Evolutionary conservation across 768 basidiomycete genomes (phyloP).

Genomic region (Paxillus involutus): DNA sequence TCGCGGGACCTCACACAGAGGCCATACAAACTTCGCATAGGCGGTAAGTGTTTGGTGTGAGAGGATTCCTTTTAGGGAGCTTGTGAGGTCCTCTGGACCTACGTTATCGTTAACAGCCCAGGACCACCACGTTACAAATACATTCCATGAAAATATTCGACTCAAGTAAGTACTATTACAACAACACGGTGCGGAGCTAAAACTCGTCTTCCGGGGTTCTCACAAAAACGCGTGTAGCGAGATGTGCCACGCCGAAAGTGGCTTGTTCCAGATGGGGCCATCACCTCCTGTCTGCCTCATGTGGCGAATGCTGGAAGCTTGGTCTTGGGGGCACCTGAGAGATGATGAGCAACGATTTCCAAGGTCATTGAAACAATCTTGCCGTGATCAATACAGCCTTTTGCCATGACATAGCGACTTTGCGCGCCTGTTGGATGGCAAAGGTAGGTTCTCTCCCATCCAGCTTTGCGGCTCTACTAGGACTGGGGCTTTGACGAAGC

Average conservation of each 20-base stretch:
- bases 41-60: not conserved
- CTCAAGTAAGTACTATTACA: no score
- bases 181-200: no score
- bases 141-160: not conserved
- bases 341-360: constrained; percentile 7
- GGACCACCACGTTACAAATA: not conserved
- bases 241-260: constrained; percentile 10
- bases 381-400: constrained; percentile 25
- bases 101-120: no score
- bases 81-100: no score
- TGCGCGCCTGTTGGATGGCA: constrained; percentile 25
- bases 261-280: constrained; percentile 8
- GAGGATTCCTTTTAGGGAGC: not conserved
- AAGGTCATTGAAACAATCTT: not conserved
- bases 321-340: constrained; percentile 26
- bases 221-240: constrained; percentile 4
- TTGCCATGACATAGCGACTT: constrained; percentile 13
- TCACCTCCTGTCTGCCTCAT: constrained; percentile 18
- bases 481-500: constrained; percentile 5
- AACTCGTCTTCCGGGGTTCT: not conserved
- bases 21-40: not conserved
- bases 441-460: constrained; percentile 15
- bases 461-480: constrained; percentile 2
- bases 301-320: constrained; percentile 9
- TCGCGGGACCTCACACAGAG: not conserved